phyloP scores from a whole-genome alignment of 306 rosid species.

The Urtica urens region DNA sequence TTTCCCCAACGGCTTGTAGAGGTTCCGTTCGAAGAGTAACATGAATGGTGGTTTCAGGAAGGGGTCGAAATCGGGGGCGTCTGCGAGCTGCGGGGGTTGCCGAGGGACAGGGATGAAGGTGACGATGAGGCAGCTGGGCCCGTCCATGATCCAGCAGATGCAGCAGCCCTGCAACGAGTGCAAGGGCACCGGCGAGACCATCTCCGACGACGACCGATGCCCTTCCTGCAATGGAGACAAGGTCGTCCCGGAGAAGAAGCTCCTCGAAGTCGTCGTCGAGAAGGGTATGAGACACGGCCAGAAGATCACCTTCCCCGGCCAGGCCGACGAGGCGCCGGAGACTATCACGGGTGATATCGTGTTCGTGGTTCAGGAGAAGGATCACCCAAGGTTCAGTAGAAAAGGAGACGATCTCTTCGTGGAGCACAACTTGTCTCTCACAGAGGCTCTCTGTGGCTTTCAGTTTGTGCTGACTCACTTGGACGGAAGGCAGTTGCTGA shows the following conservation, averaged over 20 bases:
- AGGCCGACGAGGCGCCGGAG: slow-evolving; percentile 90
- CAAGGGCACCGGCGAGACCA: slow-evolving; percentile 82
- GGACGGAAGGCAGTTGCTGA: slow-evolving; percentile 51
- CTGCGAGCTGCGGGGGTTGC: slow-evolving; percentile 52
- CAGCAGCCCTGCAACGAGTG: slow-evolving; percentile 84
- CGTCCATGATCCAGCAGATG: slow-evolving; percentile 80
- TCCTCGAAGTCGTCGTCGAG: slow-evolving; percentile 65
- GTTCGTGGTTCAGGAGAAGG: slow-evolving; percentile 65
- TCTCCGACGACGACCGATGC: slow-evolving; percentile 64
- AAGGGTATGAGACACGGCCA: slow-evolving; percentile 87
- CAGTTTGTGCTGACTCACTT: slow-evolving; percentile 54
- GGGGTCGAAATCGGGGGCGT: slow-evolving; percentile 77
- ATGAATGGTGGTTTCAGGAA: slow-evolving; percentile 31
- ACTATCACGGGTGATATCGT: slow-evolving; percentile 69
- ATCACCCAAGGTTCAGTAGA: slow-evolving; percentile 65
- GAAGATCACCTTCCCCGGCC: slow-evolving; percentile 83
- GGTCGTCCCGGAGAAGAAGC: slow-evolving; percentile 74
- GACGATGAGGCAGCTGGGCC: slow-evolving; percentile 63
- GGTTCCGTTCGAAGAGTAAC: no score
- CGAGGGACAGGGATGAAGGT: slow-evolving; percentile 86
- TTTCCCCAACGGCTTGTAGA: background rate
- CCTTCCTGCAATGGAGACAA: slow-evolving; percentile 74
- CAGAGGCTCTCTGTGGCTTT: slow-evolving; percentile 67
- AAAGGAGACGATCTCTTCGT: slow-evolving; percentile 63
- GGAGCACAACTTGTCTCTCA: slow-evolving; percentile 60